Evolutionary conservation across 176 grass and related monocot species (phyloP), one percentile per base, ranked within the genome.

Genomic region (Cenchrus fungigraminus): DNA sequence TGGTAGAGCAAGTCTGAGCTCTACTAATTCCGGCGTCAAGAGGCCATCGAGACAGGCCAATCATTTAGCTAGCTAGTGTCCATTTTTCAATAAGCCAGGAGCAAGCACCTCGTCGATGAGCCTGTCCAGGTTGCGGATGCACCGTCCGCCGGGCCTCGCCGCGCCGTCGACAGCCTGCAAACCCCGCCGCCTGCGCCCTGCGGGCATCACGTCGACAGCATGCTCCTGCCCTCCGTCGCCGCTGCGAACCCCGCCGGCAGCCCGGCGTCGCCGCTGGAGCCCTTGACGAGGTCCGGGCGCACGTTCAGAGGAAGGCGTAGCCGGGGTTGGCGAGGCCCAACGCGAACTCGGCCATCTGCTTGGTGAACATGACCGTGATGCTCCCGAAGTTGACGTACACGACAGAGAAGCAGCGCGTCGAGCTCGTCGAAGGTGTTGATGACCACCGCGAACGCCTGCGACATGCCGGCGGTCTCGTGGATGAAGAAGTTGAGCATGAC

Each of bases 321-420:
- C 74, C 78, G 25, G 77, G 65, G 85, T 85, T 79, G 2, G 85
- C 88, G 25, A 93, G 85, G 2, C 87, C 87, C 91, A 84, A 92
- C 57, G 91, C 85, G 65, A 89, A 92, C 85, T 92, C 87, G n/a
- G 46, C 12, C 52, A 93, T 65, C 0, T 92, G 80, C 87, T 84
- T 55, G 55, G 25, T 72, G 0, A 59, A 66, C 91, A 92, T 89
- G 67, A 76, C 53, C 12, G 88, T 90, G 65, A 90, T 90, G 88
- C 91, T 93, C 10, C 88, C 91, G 37, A 88, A 93, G 78, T 93
- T 93, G 37, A 88, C 85, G 61, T 82, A 90, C 58, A 93, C 81
- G 1, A 92, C 91, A 32, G 37, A 40, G 37, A 3, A 46, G 45
- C 6, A 61, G 73, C 61, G 87, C 87, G 52, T 88, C 90, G 0